phyloP scores from a whole-genome alignment of 129 eudicot species.

The Flaveria brownii region DNA sequence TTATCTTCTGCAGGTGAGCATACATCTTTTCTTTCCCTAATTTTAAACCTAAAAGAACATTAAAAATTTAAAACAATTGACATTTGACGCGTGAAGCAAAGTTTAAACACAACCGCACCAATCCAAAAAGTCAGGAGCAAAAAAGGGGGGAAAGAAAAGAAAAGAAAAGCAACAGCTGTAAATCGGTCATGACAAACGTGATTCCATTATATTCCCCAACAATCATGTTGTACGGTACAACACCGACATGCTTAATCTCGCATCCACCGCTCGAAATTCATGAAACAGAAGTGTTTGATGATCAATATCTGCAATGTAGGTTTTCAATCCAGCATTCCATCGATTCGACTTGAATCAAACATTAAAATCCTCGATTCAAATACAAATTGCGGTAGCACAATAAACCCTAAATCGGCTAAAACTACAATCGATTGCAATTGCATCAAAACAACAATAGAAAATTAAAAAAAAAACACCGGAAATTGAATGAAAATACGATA shows the following conservation, averaged over 20 bases:
- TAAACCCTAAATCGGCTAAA: constrained; percentile 19
- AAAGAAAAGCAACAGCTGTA: constrained; percentile 21
- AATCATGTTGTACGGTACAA: constrained; percentile 37
- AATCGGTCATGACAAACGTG: constrained; percentile 32
- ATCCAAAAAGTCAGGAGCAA: constrained; percentile 24
- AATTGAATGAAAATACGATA: constrained; percentile 1
- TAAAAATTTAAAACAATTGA: neutral
- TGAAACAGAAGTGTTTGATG: too few species aligned
- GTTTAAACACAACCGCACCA: constrained; percentile 21
- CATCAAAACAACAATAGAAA: neutral
- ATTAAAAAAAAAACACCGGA: neutral
- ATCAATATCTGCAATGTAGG: constrained; percentile 26
- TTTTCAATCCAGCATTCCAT: neutral
- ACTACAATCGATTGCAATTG: constrained; percentile 15
- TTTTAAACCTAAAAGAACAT: neutral
- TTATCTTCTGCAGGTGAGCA: too few species aligned
- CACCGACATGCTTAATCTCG: constrained; percentile 29
- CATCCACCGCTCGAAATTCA: constrained; percentile 17
- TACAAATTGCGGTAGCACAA: too few species aligned
- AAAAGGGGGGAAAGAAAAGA: neutral
- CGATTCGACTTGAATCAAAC: neutral
- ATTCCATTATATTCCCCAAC: neutral
- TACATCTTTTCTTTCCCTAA: neutral
- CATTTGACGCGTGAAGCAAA: constrained; percentile 21
- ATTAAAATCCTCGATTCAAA: neutral